These are phyloP conservation scores for Aspergillus terreus DNA, from an alignment of 2,329 filamentous ascomycete genomes.

Conservation along the genomic window DNA sequence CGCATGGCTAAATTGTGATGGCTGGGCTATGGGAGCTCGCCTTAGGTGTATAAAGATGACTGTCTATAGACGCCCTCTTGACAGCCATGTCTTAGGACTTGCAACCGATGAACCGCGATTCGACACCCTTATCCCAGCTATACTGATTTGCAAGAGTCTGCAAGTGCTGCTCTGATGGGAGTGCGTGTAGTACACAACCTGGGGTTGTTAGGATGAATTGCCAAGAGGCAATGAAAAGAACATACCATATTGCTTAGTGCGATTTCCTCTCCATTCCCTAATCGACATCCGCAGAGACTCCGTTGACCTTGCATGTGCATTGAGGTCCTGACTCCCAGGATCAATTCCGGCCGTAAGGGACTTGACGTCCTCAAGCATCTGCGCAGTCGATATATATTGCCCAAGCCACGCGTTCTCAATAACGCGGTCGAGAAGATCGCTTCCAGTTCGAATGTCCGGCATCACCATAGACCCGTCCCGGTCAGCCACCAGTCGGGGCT, in stretches of 20 bases:
- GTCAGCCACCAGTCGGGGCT: background rate
- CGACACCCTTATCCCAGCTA: background rate
- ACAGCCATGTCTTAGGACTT: background rate
- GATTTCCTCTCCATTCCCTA: background rate
- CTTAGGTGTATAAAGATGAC: background rate
- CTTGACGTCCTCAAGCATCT: background rate
- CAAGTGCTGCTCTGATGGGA: background rate
- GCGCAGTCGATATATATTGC: background rate
- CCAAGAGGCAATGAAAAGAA: background rate
- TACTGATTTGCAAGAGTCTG: background rate
- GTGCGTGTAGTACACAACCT: background rate
- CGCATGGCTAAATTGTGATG: background rate
- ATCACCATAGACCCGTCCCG: background rate
- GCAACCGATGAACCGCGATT: background rate
- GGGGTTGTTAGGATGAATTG: background rate
- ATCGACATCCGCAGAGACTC: background rate
- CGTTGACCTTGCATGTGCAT: background rate
- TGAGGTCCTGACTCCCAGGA: background rate
- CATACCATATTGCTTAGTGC: background rate
- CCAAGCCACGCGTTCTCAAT: background rate
- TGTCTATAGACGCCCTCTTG: background rate
- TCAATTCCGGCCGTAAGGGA: background rate
- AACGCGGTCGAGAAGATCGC: background rate
- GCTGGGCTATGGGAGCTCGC: background rate
- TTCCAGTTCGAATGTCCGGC: background rate